Evolutionary conservation across 345 rosid species (phyloP), one percentile per base, ranked within the genome.

Genomic region (Camelina neglecta): DNA sequence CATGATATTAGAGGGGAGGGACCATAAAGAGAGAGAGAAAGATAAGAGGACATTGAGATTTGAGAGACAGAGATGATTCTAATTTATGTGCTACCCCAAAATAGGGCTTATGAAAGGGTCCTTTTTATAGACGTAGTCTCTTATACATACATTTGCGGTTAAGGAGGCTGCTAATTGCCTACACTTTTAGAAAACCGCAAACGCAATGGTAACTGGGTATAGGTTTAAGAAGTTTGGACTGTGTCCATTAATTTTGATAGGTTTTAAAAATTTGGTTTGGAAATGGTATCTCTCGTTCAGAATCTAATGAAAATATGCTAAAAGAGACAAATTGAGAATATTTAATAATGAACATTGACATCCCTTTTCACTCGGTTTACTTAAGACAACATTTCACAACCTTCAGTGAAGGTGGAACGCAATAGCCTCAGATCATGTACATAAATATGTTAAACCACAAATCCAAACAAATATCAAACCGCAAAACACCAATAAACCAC

Each of bases 321-420:
- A 36, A 56, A 29, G 65, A 74, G 50, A 65, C 18, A 35, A n/a
- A 36, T 47, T 35, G 58, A 5, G 0, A 64, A 64, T 38, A 44
- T 6, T 29, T 29, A 51, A 36, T 51, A 16, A 62, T 18, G 9
- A 55, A 73, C 23, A 54, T 20, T 55, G 65, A 56, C 20, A 56
- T 57, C 11, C 11, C 35, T 15, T 65, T 35, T 55, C 20, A 54
- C 7, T 54, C 7, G 45, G 23, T 56, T 21, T 15, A 55, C 58
- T 39, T 13, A 4, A 21, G 10, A 65, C 29, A 74, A 5, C 72
- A 65, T 65, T 65, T 56, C 59, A 74, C 78, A 65, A 65, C 45
- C 29, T 57, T 36, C 26, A 23, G 12, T 47, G 13, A 47, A 74
- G 59, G 50, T 47, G 72, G 72, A 74, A 74, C 20, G 60, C 66